These are phyloP conservation scores for Macrocybe sp. DNA, from an alignment of 1,284 basidiomycete species.

Conservation along the genomic window DNA sequence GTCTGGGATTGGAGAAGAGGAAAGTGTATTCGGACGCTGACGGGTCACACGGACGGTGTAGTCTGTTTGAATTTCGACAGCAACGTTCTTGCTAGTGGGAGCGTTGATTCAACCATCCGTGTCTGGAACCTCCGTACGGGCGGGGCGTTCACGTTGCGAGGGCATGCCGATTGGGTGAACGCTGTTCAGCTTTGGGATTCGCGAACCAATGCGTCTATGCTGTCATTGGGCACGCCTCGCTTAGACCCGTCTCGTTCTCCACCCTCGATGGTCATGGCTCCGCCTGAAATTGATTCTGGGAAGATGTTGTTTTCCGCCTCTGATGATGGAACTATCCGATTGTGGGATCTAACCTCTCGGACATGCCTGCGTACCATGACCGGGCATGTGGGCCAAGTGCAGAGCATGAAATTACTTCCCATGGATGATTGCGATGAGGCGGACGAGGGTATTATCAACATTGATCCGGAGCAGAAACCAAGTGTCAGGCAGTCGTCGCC, in stretches of 20 bases:
- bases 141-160: constrained; percentile 88
- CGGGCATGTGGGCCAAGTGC: constrained; percentile 94
- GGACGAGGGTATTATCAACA: constrained; percentile 17
- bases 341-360: constrained; percentile 88
- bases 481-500: neutral
- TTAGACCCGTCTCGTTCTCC: constrained; percentile 30
- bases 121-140: constrained; percentile 95
- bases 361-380: constrained; percentile 82
- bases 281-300: constrained; percentile 64
- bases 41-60: constrained; percentile 91
- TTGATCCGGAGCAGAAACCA: constrained; percentile 6
- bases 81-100: constrained; percentile 88
- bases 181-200: constrained; percentile 92
- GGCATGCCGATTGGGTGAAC: constrained; percentile 97
- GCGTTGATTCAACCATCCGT: constrained; percentile 87
- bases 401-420: constrained; percentile 80
- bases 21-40: constrained; percentile 80
- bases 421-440: constrained; percentile 47
- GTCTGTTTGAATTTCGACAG: constrained; percentile 92
- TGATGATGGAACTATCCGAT: constrained; percentile 89
- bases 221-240: constrained; percentile 33
- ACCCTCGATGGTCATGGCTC: constrained; percentile 22
- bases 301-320: constrained; percentile 97
- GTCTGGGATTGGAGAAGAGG: constrained; percentile 99
- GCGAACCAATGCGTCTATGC: constrained; percentile 29